Evolutionary conservation across 495 filamentous ascomycete genomes (phyloP).

Genomic region (Aspergillus hancockii): DNA sequence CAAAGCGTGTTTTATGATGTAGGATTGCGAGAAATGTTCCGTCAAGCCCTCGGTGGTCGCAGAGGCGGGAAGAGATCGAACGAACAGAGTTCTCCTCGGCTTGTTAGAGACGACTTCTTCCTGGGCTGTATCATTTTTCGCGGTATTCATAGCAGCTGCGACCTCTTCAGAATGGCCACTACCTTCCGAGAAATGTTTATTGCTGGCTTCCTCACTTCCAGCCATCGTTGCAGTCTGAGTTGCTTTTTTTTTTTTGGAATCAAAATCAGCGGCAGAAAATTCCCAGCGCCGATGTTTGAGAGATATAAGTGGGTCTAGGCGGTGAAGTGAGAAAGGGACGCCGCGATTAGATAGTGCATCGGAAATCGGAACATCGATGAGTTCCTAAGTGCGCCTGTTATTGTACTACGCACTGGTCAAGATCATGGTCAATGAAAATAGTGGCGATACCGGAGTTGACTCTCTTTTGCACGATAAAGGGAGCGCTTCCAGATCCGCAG

Average conservation of each 20-base stretch:
- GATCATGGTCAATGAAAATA: constrained; percentile 58
- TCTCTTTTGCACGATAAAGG: constrained; percentile 52
- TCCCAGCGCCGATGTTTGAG: constrained; percentile 14
- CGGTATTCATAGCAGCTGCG: constrained; percentile 25
- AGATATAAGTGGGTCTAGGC: constrained; percentile 22
- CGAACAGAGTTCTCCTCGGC: constrained; percentile 75
- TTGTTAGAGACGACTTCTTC: constrained; percentile 31
- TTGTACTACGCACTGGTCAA: not conserved
- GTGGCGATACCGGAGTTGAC: constrained; percentile 57
- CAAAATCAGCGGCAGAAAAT: constrained; percentile 53
- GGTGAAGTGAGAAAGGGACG: constrained; percentile 16
- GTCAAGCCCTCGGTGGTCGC: constrained; percentile 82
- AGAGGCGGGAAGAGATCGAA: constrained; percentile 76
- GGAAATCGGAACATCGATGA: too few species aligned
- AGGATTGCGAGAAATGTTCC: constrained; percentile 87
- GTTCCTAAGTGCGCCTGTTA: too few species aligned
- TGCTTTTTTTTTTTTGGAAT: constrained; percentile 28
- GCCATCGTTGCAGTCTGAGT: constrained; percentile 26
- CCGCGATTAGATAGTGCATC: constrained; percentile 16
- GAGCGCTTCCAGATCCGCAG: constrained; percentile 16
- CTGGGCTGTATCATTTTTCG: constrained; percentile 21
- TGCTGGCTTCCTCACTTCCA: constrained; percentile 28
- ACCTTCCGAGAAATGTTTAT: constrained; percentile 35
- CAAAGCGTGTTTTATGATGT: constrained; percentile 90
- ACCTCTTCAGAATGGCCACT: constrained; percentile 12